Evolutionary conservation across 257 asterid species (phyloP), one percentile per base, ranked within the genome.

Genomic region (Lycium ferocissimum): DNA sequence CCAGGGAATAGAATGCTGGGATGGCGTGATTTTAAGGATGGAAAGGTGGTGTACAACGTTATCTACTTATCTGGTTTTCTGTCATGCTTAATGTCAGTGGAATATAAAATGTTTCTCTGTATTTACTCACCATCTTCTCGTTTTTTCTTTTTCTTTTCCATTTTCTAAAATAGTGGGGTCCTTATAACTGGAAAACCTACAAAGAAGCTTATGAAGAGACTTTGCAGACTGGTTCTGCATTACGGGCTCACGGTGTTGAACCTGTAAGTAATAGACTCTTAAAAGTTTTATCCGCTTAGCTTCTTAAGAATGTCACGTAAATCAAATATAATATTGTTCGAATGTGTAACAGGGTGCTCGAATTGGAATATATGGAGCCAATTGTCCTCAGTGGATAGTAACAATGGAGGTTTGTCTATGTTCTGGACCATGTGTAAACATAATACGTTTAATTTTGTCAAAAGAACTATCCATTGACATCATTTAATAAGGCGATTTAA

Each of bases 311-410:
- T 20, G 43, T 10, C 62, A 86, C 0, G 33, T 56, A 0, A 43
- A 51, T 20, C 3, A 35, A 56, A 71, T 35, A 45, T 1, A 51
- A 51, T 65, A 54, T 38, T 40, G 45, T 40, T n/a, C 45, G 80
- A 67, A 51, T 15, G 33, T 54, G 43, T 72, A 9, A 37, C 80
- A 96, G 99, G 98, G 98, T 43, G 95, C 93, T 86, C 90, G 97
- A 81, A 83, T 96, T 84, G 99, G 99, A 86, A 89, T 96, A 54
- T 96, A 96, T 87, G 98, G 99, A 78, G 45, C 94, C 45, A 96
- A 96, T 84, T 96, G 98, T 89, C 98, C 99, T 81, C 97, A 96
- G 87, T 96, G 99, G 99, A 93, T 96, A 82, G 98, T 96, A 75
- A 97, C 98, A 22, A 95, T 96, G 99, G 95, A 95, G 99, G 99